Evolutionary conservation across 768 basidiomycete genomes (phyloP).

Genomic region (Fomitopsis pulvina): DNA sequence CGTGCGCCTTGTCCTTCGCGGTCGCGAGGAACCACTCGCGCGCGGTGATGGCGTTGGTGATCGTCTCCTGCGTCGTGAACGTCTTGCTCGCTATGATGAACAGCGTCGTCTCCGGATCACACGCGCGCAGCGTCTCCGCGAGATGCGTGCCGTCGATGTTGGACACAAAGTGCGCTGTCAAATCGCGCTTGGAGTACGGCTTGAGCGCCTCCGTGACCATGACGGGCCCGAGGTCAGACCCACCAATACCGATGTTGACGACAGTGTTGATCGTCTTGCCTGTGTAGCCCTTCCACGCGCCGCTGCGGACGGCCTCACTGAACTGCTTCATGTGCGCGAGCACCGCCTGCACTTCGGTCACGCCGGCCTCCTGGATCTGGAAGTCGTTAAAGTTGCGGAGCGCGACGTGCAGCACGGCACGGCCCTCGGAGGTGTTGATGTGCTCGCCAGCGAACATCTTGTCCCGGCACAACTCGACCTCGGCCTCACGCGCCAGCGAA

Average conservation of each 20-base stretch:
- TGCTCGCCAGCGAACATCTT: slow-evolving; percentile 95
- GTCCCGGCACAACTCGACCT: slow-evolving; percentile 78
- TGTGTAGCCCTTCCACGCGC: slow-evolving; percentile 95
- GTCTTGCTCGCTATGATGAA: slow-evolving; percentile 99
- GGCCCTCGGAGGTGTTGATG: slow-evolving; percentile 98
- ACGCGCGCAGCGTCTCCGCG: slow-evolving; percentile 74
- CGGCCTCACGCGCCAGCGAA: slow-evolving; percentile 76
- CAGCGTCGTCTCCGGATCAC: slow-evolving; percentile 87
- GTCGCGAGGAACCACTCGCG: slow-evolving; percentile 86
- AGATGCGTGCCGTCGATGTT: slow-evolving; percentile 99
- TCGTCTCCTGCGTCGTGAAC: slow-evolving; percentile 99
- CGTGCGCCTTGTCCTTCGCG: slow-evolving; percentile 84
- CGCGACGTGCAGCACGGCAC: slow-evolving; percentile 93
- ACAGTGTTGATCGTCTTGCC: slow-evolving; percentile 91
- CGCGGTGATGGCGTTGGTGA: slow-evolving; percentile 95
- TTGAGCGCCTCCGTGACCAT: slow-evolving; percentile 99
- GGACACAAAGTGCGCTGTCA: slow-evolving; percentile 85
- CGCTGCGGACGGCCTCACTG: slow-evolving; percentile 75
- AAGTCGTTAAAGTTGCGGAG: slow-evolving; percentile 77
- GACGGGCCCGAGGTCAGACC: slow-evolving; percentile 95
- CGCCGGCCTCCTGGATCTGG: slow-evolving; percentile 74
- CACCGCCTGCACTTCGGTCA: slow-evolving; percentile 75
- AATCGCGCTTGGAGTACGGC: slow-evolving; percentile 82
- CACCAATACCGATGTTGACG: slow-evolving; percentile 99
- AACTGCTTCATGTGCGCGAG: slow-evolving; percentile 91